Percentiles rank a stretch among this genome's conserved stretches.
Evolutionary conservation across 2,329 filamentous ascomycete genomes (phyloP).

Genomic region (Sclerotinia glacialis): DNA sequence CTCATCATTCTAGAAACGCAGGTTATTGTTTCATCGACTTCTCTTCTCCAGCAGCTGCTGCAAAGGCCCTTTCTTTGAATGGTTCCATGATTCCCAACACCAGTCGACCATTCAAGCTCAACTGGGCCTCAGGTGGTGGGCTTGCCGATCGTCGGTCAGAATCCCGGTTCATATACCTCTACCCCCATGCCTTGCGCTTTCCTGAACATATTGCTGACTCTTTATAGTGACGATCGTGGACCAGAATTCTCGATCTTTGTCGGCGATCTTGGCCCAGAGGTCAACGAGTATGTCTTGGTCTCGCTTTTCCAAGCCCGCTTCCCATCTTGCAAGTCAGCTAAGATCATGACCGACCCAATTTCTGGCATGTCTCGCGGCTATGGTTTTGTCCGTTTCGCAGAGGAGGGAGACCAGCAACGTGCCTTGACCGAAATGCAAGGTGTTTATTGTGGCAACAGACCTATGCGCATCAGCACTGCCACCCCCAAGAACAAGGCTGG

Average conservation of each 20-base stretch:
- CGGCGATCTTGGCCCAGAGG: slow-evolving; percentile 93
- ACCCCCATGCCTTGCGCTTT: slow-evolving; percentile 22
- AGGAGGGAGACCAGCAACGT: slow-evolving; percentile 93
- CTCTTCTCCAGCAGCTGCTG: slow-evolving; percentile 73
- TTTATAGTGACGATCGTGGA: slow-evolving; percentile 80
- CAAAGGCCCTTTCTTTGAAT: slow-evolving; percentile 87
- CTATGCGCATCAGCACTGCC: slow-evolving; percentile 97
- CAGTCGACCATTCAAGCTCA: slow-evolving; percentile 93
- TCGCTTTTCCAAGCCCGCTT: slow-evolving; percentile 96
- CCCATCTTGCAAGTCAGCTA: slow-evolving; percentile 96
- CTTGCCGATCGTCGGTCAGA: slow-evolving; percentile 85
- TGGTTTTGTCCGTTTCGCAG: slow-evolving; percentile 95
- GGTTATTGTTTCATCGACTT: slow-evolving; percentile 99
- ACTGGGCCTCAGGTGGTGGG: slow-evolving; percentile 97
- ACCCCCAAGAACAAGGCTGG: slow-evolving; percentile 86
- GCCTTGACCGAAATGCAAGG: slow-evolving; percentile 98
- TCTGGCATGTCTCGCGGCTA: slow-evolving; percentile 97
- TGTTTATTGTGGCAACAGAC: slow-evolving; percentile 96
- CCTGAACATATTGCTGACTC: slow-evolving; percentile 25
- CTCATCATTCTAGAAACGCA: slow-evolving; percentile 66
- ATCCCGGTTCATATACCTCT: slow-evolving; percentile 37
- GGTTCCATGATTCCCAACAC: slow-evolving; percentile 91
- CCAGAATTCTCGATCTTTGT: slow-evolving; percentile 98
- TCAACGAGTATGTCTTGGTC: slow-evolving; percentile 97
- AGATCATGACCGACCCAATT: slow-evolving; percentile 99